Percentiles rank a stretch among this genome's conserved stretches.
phyloP scores from a whole-genome alignment of 2,329 filamentous ascomycete species.

The Colletotrichum magnum region DNA sequence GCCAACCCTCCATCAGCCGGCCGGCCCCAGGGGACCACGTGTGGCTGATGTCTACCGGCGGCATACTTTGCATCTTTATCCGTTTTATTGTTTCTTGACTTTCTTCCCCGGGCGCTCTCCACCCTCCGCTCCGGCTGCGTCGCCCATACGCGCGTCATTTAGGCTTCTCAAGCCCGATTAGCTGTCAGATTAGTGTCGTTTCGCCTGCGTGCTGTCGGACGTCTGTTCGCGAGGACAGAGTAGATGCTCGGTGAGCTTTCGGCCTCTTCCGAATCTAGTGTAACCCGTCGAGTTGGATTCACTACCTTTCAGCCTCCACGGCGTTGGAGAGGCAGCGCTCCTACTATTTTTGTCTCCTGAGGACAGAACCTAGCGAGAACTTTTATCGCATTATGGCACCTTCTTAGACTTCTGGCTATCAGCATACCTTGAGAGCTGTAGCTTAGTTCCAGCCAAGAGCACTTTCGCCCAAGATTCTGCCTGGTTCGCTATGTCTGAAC shows the following conservation, averaged over 20 bases:
- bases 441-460: too few species aligned
- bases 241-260: neutral
- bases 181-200: conserved; percentile 34
- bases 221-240: conserved; percentile 28
- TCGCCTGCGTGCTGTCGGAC: conserved; percentile 31
- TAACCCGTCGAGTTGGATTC: neutral
- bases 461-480: too few species aligned
- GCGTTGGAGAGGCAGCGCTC: too few species aligned
- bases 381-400: too few species aligned
- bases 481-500: too few species aligned
- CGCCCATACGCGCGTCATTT: conserved; percentile 20
- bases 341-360: too few species aligned
- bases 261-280: neutral
- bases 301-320: too few species aligned
- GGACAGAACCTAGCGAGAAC: too few species aligned
- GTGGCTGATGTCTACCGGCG: conserved; percentile 23
- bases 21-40: conserved; percentile 13
- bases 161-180: conserved; percentile 25
- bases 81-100: conserved; percentile 6
- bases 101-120: neutral
- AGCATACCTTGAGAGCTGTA: too few species aligned
- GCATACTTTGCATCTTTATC: conserved; percentile 4
- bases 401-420: too few species aligned
- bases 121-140: conserved; percentile 17
- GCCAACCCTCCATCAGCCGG: conserved; percentile 20